Evolutionary conservation across 208 protist species (phyloP).

Genomic region (Plasmodiophora brassicae): DNA sequence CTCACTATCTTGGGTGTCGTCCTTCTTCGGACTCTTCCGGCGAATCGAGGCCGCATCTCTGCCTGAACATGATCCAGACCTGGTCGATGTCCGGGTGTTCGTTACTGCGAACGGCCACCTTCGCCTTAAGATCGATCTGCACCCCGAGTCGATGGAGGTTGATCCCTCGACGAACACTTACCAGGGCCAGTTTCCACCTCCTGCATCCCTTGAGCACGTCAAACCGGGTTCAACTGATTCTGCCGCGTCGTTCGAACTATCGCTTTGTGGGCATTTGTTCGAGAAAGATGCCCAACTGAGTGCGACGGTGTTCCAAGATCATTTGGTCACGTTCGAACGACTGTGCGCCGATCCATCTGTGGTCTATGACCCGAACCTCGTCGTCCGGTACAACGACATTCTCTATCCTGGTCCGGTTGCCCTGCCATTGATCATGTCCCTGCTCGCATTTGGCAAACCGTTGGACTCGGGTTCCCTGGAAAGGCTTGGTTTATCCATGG

Average conservation of each 20-base stretch:
- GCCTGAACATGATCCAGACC: background rate
- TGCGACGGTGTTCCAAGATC: background rate
- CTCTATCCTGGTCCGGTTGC: background rate
- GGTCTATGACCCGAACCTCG: background rate
- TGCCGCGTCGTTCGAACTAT: background rate
- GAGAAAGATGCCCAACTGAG: background rate
- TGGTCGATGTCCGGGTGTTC: background rate
- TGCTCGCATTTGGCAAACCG: background rate
- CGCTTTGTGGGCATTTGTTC: conserved; percentile 3
- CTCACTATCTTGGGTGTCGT: conserved; percentile 30
- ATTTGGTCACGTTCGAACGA: background rate
- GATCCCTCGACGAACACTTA: no score
- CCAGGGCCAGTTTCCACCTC: background rate
- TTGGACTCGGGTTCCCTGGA: background rate
- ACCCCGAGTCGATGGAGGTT: no score
- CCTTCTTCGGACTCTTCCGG: background rate
- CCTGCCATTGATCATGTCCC: background rate
- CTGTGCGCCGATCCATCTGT: background rate
- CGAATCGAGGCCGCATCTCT: background rate
- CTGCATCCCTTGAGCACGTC: background rate
- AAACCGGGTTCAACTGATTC: background rate
- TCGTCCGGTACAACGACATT: background rate
- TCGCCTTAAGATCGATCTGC: background rate
- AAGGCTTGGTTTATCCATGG: background rate
- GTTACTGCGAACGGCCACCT: background rate